phyloP scores from a whole-genome alignment of 1,139 yeast species.

The Candida sp. region DNA sequence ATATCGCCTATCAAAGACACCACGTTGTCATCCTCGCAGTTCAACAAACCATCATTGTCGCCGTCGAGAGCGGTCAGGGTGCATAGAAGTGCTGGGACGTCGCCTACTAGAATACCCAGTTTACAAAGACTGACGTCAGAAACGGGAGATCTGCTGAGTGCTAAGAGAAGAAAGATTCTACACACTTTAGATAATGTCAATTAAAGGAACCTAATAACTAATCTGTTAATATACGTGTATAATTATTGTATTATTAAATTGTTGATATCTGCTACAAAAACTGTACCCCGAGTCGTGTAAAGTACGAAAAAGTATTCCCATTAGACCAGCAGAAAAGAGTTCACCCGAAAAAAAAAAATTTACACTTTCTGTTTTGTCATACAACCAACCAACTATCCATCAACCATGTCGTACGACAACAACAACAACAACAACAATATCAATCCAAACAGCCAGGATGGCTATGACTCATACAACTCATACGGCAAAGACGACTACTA shows the following conservation, averaged over 20 bases:
- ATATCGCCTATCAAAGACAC: slow-evolving; percentile 12
- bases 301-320: neutral
- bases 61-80: neutral
- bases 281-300: neutral
- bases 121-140: slow-evolving; percentile 10
- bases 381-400: neutral
- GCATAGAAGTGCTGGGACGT: neutral
- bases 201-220: neutral
- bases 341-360: neutral
- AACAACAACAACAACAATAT: slow-evolving; percentile 3
- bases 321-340: neutral
- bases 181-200: slow-evolving; percentile 7
- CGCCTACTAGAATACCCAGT: slow-evolving; percentile 13
- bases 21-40: neutral
- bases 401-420: slow-evolving; percentile 3
- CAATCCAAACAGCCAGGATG: slow-evolving; percentile 6
- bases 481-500: slow-evolving; percentile 9
- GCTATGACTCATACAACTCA: slow-evolving; percentile 6
- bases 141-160: neutral
- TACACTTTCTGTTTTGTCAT: neutral
- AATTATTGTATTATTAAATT: neutral
- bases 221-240: slow-evolving; percentile 1
- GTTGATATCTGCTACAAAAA: neutral
- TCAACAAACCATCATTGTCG: slow-evolving; percentile 1
- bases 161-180: slow-evolving; percentile 11